These are phyloP conservation scores for Aspergillus brunneoviolaceus DNA, from an alignment of 2,329 filamentous ascomycete species.

Conservation along the genomic window DNA sequence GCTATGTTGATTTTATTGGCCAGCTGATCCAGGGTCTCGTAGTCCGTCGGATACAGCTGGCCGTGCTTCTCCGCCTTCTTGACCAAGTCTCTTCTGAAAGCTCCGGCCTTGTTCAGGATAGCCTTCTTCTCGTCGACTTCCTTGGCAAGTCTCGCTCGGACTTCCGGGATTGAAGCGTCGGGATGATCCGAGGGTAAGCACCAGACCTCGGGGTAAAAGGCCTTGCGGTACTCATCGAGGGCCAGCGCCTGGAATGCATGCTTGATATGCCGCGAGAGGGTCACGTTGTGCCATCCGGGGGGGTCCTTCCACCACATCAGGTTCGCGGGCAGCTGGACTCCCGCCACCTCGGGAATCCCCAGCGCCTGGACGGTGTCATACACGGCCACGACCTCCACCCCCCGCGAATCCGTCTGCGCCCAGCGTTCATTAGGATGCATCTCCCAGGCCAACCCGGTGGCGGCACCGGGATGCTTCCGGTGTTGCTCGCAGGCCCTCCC, in stretches of 20 bases:
- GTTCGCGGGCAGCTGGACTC: background rate
- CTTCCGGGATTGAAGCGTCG: background rate
- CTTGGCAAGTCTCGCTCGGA: background rate
- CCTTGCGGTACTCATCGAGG: conserved; percentile 40
- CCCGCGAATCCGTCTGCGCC: background rate
- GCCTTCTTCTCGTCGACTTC: background rate
- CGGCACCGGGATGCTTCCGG: background rate
- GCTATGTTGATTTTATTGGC: background rate
- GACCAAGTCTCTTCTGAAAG: background rate
- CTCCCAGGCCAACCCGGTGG: background rate
- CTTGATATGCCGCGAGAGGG: conserved; percentile 19
- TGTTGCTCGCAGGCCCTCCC: background rate
- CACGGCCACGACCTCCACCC: background rate
- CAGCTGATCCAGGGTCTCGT: background rate
- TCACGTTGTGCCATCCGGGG: background rate
- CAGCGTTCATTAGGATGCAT: background rate
- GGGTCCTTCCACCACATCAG: background rate
- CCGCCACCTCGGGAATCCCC: background rate
- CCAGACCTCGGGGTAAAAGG: conserved; percentile 56
- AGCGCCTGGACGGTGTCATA: background rate
- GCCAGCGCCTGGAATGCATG: conserved; percentile 43
- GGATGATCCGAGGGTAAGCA: conserved; percentile 39
- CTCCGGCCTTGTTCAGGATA: background rate
- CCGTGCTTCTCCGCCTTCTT: background rate
- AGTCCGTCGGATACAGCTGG: background rate